Percentiles rank a stretch among this genome's conserved stretches.
Evolutionary conservation across 148 eudicot species (phyloP).

Genomic region (Nepenthes gracilis): DNA sequence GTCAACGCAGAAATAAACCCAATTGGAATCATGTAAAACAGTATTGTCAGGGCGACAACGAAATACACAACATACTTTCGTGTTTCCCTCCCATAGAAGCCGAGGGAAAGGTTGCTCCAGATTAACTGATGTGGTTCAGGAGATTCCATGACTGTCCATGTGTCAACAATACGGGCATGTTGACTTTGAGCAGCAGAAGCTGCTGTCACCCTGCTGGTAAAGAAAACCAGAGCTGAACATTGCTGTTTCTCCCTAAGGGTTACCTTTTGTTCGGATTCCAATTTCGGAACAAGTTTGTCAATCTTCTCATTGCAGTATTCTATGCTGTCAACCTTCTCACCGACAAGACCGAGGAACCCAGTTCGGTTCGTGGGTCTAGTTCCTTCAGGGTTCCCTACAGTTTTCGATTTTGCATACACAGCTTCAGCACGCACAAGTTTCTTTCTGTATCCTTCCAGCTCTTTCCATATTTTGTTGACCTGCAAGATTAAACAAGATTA

Average conservation of each 20-base stretch:
- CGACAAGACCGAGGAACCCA: constrained; percentile 63
- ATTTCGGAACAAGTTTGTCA: constrained; percentile 35
- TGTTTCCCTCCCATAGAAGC: constrained; percentile 36
- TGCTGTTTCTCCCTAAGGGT: constrained; percentile 63
- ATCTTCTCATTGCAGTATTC: constrained; percentile 62
- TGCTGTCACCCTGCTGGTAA: constrained; percentile 49
- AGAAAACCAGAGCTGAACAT: constrained; percentile 61
- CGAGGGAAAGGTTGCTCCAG: constrained; percentile 62
- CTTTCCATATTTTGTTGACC: constrained; percentile 72
- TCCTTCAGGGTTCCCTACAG: constrained; percentile 47
- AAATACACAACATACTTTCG: constrained; percentile 53
- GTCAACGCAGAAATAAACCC: constrained; percentile 69
- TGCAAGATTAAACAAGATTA: constrained; percentile 8
- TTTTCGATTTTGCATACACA: constrained; percentile 49
- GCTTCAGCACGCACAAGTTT: constrained; percentile 73
- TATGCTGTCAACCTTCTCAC: constrained; percentile 60
- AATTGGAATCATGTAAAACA: constrained; percentile 86
- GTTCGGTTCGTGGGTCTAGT: constrained; percentile 41
- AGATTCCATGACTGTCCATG: constrained; percentile 68
- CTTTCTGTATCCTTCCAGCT: constrained; percentile 65
- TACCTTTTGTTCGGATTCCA: constrained; percentile 69
- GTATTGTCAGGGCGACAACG: constrained; percentile 44
- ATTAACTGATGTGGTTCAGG: constrained; percentile 83
- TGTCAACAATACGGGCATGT: constrained; percentile 54
- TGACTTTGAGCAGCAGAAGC: constrained; percentile 71